Evolutionary conservation across 2,329 filamentous ascomycete species (phyloP).

Genomic region (Dactylellina cionopaga): DNA sequence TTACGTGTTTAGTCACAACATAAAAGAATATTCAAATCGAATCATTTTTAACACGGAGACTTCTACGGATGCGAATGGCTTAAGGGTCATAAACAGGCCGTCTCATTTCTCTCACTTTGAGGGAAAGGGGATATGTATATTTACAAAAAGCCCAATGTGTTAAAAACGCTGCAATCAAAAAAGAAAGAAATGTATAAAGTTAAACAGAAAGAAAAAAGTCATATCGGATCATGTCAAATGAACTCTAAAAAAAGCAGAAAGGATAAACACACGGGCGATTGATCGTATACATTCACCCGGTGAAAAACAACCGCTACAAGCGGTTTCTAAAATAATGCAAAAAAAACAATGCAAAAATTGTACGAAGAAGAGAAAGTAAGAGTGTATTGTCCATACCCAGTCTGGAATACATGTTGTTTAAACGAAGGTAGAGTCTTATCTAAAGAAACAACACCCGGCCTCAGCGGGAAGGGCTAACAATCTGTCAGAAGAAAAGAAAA

Average conservation of each 20-base stretch:
- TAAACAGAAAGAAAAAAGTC: not conserved
- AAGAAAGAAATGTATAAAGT: conserved; percentile 1
- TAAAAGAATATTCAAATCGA: too few relatives aligned
- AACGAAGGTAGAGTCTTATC: conserved; percentile 28
- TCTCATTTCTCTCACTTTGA: conserved; percentile 16
- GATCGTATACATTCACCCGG: not conserved
- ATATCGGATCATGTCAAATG: conserved; percentile 50
- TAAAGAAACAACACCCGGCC: conserved; percentile 8
- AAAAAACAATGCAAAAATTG: conserved; percentile 2
- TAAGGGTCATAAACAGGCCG: conserved; percentile 29
- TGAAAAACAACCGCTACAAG: not conserved
- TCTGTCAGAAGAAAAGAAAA: conserved; percentile 22
- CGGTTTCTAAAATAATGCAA: not conserved
- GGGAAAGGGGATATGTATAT: conserved; percentile 1
- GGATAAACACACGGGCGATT: not conserved
- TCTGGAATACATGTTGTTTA: conserved; percentile 50
- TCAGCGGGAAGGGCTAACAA: conserved; percentile 9
- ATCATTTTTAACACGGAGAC: too few relatives aligned
- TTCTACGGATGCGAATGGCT: too few relatives aligned
- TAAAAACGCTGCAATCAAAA: conserved; percentile 2
- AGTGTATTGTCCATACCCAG: conserved; percentile 19
- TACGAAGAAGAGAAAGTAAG: not conserved
- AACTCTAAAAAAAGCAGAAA: conserved; percentile 3
- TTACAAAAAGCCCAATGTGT: not conserved
- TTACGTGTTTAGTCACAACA: too few relatives aligned